Conservation (phyloP, 495 filamentous ascomycete genomes). For the Sabuloglossum arenarium region DNA sequence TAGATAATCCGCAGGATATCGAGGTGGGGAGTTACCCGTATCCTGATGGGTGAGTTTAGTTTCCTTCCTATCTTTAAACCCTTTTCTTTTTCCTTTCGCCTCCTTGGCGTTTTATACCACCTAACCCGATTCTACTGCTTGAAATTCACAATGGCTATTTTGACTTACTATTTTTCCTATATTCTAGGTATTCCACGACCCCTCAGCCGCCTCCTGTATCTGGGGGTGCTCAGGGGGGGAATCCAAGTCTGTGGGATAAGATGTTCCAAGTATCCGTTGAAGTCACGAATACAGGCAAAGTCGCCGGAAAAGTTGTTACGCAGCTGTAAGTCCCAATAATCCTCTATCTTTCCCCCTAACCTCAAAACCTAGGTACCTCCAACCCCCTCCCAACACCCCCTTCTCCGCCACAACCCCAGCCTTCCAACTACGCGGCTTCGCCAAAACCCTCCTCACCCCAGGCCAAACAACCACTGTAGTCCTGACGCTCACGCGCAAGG, state of each 20-base stretch:
- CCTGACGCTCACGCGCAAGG: background rate
- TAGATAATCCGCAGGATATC: slow-evolving; percentile 36
- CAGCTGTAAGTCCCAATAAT: too few relatives aligned
- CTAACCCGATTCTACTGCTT: too few relatives aligned
- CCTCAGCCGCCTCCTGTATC: background rate
- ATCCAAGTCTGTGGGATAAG: background rate
- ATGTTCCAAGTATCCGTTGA: background rate
- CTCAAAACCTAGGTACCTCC: too few relatives aligned
- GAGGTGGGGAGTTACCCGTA: slow-evolving; percentile 22
- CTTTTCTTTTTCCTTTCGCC: too few relatives aligned
- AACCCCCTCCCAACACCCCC: background rate
- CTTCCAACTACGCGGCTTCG: background rate
- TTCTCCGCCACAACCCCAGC: background rate
- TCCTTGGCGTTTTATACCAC: too few relatives aligned
- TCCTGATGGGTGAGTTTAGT: slow-evolving; percentile 13
- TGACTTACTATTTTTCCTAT: background rate
- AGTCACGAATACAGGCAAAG: background rate
- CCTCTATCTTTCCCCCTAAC: too few relatives aligned
- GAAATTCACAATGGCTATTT: background rate
- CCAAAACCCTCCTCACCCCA: background rate
- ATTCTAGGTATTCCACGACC: background rate
- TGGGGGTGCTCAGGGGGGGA: background rate
- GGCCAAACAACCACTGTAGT: background rate
- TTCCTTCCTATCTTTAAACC: too few relatives aligned
- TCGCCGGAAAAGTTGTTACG: background rate